phyloP scores from a whole-genome alignment of 2,329 filamentous ascomycete genomes.

The Diaporthe sp. region DNA sequence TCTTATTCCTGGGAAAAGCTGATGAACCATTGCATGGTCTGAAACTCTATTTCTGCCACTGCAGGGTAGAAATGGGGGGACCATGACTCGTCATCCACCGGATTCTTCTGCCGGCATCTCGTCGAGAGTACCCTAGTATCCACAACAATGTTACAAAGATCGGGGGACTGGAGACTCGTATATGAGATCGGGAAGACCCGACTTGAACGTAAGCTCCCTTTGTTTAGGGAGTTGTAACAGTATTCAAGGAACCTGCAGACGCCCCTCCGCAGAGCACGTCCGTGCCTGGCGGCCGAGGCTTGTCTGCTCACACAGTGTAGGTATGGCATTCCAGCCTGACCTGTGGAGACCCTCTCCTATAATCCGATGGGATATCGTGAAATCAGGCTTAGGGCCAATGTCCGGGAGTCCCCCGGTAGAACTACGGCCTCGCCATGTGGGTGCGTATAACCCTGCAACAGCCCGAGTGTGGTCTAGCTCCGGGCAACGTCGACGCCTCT shows the following conservation, averaged over 20 bases:
- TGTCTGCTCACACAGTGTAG: neutral
- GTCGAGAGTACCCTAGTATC: neutral
- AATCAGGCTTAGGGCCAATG: neutral
- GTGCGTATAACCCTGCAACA: neutral
- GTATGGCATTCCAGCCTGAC: slow-evolving; percentile 1
- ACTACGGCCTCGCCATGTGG: neutral
- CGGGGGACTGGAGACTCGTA: slow-evolving; percentile 13
- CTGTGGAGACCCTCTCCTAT: slow-evolving; percentile 19
- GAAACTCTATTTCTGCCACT: slow-evolving; percentile 25
- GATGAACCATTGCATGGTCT: slow-evolving; percentile 30
- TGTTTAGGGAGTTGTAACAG: neutral
- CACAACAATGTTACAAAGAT: slow-evolving; percentile 19
- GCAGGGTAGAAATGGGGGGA: neutral
- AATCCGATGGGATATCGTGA: slow-evolving; percentile 13
- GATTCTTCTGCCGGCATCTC: slow-evolving; percentile 7
- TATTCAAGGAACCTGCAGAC: neutral
- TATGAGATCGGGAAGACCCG: slow-evolving; percentile 26
- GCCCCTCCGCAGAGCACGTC: neutral
- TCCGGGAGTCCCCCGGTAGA: neutral
- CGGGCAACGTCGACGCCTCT: slow-evolving; percentile 1
- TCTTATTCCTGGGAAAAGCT: slow-evolving; percentile 2
- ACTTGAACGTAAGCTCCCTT: neutral
- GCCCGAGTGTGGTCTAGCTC: slow-evolving; percentile 9
- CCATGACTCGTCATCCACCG: slow-evolving; percentile 15
- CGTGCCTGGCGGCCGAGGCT: slow-evolving; percentile 3